Evolutionary conservation across 805 yeast species (phyloP).

Genomic region (Nakazawaea ernobii): DNA sequence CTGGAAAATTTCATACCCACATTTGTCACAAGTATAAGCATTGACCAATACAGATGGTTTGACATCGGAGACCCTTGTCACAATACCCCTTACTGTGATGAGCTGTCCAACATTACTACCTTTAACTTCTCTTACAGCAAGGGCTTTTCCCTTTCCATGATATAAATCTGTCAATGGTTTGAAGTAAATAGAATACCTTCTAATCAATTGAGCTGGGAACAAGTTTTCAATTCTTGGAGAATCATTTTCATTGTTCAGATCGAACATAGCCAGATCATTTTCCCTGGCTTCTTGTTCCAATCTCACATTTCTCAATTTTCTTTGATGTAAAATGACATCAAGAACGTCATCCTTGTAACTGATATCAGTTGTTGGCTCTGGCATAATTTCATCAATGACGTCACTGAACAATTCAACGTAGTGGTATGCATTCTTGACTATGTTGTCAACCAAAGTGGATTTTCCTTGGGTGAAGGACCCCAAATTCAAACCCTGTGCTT

Average conservation of each 20-base stretch:
- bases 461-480: conserved; percentile 13
- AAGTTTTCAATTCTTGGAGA: conserved; percentile 32
- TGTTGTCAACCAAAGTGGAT: conserved; percentile 44
- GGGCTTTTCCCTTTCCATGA: conserved; percentile 42
- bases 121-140: conserved; percentile 86
- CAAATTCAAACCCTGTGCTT: conserved; percentile 22
- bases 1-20: conserved; percentile 96
- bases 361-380: conserved; percentile 77
- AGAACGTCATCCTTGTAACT: conserved; percentile 82
- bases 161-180: conserved; percentile 57
- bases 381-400: conserved; percentile 77
- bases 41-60: conserved; percentile 87
- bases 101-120: conserved; percentile 81
- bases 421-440: conserved; percentile 70
- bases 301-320: conserved; percentile 76
- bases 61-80: conserved; percentile 93
- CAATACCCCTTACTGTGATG: conserved; percentile 89
- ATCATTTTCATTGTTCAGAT: conserved; percentile 12
- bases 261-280: conserved; percentile 34
- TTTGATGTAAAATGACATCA: conserved; percentile 88
- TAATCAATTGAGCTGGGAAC: conserved; percentile 81
- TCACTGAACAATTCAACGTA: conserved; percentile 72
- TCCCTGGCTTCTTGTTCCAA: conserved; percentile 61
- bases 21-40: conserved; percentile 95
- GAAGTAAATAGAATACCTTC: conserved; percentile 85